Base-by-base conservation (phyloP, 495 filamentous ascomycete species). In the Penicillium coffeae region DNA sequence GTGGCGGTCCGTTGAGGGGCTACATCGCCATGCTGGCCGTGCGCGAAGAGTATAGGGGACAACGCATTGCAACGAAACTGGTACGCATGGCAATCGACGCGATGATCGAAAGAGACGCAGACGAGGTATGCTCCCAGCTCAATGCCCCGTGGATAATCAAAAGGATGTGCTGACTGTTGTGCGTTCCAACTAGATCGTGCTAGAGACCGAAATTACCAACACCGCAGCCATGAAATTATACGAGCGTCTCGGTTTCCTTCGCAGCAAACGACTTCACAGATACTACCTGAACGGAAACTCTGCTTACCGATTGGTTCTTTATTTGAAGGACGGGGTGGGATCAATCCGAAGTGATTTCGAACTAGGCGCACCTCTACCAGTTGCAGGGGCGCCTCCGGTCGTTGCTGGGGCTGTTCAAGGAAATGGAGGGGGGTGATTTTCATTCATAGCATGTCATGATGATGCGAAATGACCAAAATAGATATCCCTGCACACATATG, bases 21-120 rank as follows among this genome's bases (percentile, higher is more conserved):
- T 99, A 99, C 71, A 96, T 99, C 53, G 94, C 94, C 62, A 99
- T 99, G 94, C 77, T 99, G 41, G 94, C 92, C 20, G 89, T 94
- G 20, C 78, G 82, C 42, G 79, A 89, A 44, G 73, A 83, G 18
- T 85, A 87, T 61, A 81, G 94, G 3, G 89, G 90, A 1, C 78
- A 81, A 38, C 89, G 93, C n/a, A 92, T 99, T 45, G 93, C 92
- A 13, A 96, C 92, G 4, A 83, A 81, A 42, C 72, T 99, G 16
- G 94, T 97, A 12, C 76, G 85, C 48, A 88, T 85, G 81, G 89
- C 90, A 7, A 93, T 99, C 52, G 89, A 96, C 63, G 86, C 86
- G 27, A 97, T 99, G 94, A 80, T 81, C 19, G 77, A 78, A 49
- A 72, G 84, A 42, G 75, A 88, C 61, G 94, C 94, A 38, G 91